phyloP scores from a whole-genome alignment of 2,329 filamentous ascomycete species.

The Penicillium sp. region DNA sequence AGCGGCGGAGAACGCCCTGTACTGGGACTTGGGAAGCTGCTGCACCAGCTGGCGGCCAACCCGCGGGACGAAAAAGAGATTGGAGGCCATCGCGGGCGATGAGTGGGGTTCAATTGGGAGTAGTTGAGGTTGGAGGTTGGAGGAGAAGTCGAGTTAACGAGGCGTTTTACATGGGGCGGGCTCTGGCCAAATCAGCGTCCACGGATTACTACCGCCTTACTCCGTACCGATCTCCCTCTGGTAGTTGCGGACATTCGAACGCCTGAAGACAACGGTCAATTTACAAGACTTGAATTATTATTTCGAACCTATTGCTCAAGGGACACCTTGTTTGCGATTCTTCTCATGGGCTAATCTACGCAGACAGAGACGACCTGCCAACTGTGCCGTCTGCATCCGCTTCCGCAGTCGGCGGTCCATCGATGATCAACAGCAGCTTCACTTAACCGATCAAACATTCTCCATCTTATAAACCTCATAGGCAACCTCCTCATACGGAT shows the following conservation, averaged over 20 bases:
- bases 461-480: slow-evolving; percentile 47
- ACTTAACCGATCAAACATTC: slow-evolving; percentile 29
- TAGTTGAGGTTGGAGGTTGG: slow-evolving; percentile 26
- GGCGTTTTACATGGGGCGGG: slow-evolving; percentile 31
- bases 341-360: neutral
- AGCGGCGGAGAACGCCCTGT: slow-evolving; percentile 68
- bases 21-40: slow-evolving; percentile 62
- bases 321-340: neutral
- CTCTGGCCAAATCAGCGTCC: slow-evolving; percentile 33
- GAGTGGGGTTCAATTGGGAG: slow-evolving; percentile 17
- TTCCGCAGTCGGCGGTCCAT: no score
- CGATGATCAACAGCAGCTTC: no score
- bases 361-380: neutral
- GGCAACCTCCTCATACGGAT: slow-evolving; percentile 47
- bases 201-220: slow-evolving; percentile 36
- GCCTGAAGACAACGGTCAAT: neutral
- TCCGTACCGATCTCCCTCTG: neutral
- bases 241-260: neutral
- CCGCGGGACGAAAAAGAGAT: slow-evolving; percentile 70
- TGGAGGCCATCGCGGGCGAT: slow-evolving; percentile 67
- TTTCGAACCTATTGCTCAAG: neutral
- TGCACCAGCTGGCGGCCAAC: slow-evolving; percentile 62
- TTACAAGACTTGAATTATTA: neutral
- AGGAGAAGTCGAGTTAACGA: slow-evolving; percentile 32
- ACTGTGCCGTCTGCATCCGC: neutral